These are phyloP conservation scores for Croton setiger DNA, from an alignment of 441 rosid species.

Conservation along the genomic window DNA sequence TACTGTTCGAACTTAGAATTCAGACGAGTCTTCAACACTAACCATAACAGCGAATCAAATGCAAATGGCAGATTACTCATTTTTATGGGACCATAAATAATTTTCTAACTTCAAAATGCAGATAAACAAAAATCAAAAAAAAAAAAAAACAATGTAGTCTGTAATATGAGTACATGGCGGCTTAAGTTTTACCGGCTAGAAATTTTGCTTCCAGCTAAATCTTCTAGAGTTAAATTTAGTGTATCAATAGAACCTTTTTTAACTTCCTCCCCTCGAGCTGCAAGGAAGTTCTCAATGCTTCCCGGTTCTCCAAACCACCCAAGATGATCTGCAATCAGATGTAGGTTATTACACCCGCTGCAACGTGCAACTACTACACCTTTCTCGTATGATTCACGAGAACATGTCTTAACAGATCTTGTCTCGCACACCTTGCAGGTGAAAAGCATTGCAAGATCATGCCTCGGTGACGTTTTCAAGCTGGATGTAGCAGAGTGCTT, in stretches of 20 bases:
- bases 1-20: no score
- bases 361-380: constrained; percentile 86
- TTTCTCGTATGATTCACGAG: constrained; percentile 72
- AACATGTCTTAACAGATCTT: constrained; percentile 63
- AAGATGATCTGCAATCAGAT: constrained; percentile 75
- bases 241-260: constrained; percentile 70
- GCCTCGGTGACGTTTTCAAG: constrained; percentile 63
- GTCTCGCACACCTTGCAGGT: constrained; percentile 91
- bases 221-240: constrained; percentile 65
- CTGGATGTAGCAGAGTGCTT: constrained; percentile 42
- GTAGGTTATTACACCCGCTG: constrained; percentile 74
- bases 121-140: no score
- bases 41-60: no score
- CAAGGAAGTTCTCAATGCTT: constrained; percentile 71
- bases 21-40: no score
- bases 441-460: constrained; percentile 75
- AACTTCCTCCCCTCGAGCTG: constrained; percentile 78
- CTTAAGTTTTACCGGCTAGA: constrained; percentile 23
- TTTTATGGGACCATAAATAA: no score
- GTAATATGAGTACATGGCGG: not conserved
- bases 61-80: no score
- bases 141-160: not conserved
- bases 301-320: constrained; percentile 93
- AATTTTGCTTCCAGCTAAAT: constrained; percentile 61
- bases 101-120: no score